phyloP scores from a whole-genome alignment of 2,329 filamentous ascomycete species.

The Diaporthe batatas region DNA sequence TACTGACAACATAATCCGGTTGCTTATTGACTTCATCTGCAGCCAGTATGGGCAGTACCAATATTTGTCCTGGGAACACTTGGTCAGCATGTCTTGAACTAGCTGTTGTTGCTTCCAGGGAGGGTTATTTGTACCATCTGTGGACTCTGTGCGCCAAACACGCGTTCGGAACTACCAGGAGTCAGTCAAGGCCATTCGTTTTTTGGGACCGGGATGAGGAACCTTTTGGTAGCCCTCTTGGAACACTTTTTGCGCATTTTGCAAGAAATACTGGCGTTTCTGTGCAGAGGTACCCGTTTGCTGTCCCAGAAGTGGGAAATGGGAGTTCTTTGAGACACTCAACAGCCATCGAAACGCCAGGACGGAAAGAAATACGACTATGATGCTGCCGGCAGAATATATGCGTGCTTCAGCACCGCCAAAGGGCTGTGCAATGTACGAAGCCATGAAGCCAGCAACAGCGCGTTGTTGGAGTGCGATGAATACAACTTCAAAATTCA shows the following conservation, averaged over 20 bases:
- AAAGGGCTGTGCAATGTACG: not conserved
- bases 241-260: slow-evolving; percentile 25
- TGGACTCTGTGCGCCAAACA: slow-evolving; percentile 19
- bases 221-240: slow-evolving; percentile 20
- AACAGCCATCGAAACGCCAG: slow-evolving; percentile 11
- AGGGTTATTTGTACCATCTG: slow-evolving; percentile 5
- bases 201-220: not conserved
- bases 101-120: not conserved
- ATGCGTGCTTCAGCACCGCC: slow-evolving; percentile 7
- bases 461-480: not conserved
- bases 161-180: slow-evolving; percentile 13
- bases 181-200: not conserved
- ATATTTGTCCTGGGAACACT: not conserved
- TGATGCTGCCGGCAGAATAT: slow-evolving; percentile 1
- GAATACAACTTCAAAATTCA: not conserved
- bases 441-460: not conserved
- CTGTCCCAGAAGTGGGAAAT: slow-evolving; percentile 17
- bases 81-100: not conserved
- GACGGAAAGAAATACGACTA: slow-evolving; percentile 1
- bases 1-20: slow-evolving; percentile 16
- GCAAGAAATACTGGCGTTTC: slow-evolving; percentile 24
- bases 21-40: slow-evolving; percentile 25
- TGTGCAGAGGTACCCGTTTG: slow-evolving; percentile 14
- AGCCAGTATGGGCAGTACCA: slow-evolving; percentile 12
- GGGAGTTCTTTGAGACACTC: not conserved